These are phyloP conservation scores for Vigna trinervia DNA, from an alignment of 306 rosid genomes.

Conservation along the genomic window DNA sequence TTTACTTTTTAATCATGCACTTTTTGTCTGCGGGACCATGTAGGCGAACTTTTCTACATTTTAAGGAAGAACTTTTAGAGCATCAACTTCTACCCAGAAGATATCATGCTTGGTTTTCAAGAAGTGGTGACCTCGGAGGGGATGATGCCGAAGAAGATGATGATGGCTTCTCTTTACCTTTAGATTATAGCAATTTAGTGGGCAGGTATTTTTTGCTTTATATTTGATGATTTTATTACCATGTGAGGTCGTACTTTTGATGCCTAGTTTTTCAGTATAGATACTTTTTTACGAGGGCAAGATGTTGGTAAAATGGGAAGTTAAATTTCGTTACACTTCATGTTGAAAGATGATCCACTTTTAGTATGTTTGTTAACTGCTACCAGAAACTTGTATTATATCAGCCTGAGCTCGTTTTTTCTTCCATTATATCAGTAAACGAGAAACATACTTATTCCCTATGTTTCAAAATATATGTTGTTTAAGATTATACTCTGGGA, in stretches of 20 bases:
- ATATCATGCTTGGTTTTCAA: constrained; percentile 90
- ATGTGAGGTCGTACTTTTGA: constrained; percentile 12
- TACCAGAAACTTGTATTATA: constrained; percentile 8
- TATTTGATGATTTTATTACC: constrained; percentile 13
- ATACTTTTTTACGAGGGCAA: constrained; percentile 24
- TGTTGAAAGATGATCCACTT: background rate
- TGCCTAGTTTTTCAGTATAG: background rate
- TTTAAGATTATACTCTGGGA: background rate
- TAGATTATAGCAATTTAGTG: constrained; percentile 62
- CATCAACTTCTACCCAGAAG: constrained; percentile 90
- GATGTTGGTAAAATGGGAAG: background rate
- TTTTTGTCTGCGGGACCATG: constrained; percentile 86
- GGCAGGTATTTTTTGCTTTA: constrained; percentile 65
- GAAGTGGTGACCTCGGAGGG: constrained; percentile 54
- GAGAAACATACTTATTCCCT: background rate
- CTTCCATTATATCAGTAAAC: background rate
- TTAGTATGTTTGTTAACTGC: constrained; percentile 6
- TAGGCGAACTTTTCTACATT: constrained; percentile 64
- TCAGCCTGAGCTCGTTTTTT: constrained; percentile 24
- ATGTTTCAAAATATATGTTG: background rate
- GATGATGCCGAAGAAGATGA: constrained; percentile 54
- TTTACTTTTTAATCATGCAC: constrained; percentile 83
- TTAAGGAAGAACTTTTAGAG: constrained; percentile 76
- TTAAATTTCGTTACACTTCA: constrained; percentile 17
- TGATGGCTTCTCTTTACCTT: constrained; percentile 74